Evolutionary conservation across 2,329 filamentous ascomycete species (phyloP).

Genomic region (Sporothrix phasma): DNA sequence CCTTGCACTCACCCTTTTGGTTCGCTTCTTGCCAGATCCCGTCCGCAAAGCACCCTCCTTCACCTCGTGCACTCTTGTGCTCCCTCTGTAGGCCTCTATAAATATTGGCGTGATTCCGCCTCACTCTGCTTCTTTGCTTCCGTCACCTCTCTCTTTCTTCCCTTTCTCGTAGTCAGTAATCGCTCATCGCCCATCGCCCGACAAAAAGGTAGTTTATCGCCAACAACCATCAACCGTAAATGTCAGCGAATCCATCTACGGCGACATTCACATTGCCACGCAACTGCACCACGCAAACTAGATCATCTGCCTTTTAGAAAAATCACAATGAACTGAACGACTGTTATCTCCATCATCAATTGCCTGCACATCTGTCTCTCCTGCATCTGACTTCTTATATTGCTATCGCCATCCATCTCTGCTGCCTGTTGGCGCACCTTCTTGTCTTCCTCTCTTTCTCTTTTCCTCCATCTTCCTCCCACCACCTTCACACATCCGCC

Average conservation of each 20-base stretch:
- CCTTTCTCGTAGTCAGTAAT: not conserved
- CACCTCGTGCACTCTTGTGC: not conserved
- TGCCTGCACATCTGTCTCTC: not conserved
- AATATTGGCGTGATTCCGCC: constrained; percentile 3
- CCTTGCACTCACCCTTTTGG: too few species aligned
- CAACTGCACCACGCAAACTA: not conserved
- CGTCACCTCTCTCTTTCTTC: not conserved
- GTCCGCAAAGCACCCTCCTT: constrained; percentile 5
- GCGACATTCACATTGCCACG: not conserved
- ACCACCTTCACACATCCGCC: not conserved
- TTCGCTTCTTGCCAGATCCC: not conserved
- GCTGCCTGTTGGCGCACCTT: not conserved
- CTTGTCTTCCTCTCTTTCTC: not conserved
- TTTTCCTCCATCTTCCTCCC: not conserved
- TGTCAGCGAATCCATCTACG: not conserved
- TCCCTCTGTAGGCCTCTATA: constrained; percentile 1
- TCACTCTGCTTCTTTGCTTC: not conserved
- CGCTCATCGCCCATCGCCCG: not conserved
- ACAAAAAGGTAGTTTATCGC: not conserved
- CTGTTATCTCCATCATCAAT: not conserved
- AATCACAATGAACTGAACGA: not conserved
- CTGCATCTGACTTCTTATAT: not conserved
- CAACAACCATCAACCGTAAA: not conserved
- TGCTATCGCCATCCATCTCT: not conserved
- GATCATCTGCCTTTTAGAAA: not conserved